Conservation (phyloP, 129 eudicot species). For the Saposhnikovia divaricata region DNA sequence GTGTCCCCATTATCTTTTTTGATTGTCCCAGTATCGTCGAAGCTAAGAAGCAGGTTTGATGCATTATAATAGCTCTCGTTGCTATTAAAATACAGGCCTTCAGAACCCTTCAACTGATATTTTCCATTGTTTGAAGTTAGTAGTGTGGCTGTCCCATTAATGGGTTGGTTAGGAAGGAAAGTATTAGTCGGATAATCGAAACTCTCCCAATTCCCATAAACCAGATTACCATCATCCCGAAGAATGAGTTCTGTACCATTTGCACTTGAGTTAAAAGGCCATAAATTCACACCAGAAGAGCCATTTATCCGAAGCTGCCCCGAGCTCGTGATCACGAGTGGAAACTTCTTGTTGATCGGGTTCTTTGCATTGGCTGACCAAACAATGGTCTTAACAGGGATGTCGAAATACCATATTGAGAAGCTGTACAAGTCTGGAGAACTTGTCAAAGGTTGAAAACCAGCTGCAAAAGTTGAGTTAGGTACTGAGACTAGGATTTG, state of each 20-base stretch:
- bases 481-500: slow-evolving; percentile 49
- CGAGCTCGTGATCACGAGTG: slow-evolving; percentile 36
- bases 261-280: slow-evolving; percentile 30
- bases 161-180: slow-evolving; percentile 41
- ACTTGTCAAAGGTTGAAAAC: slow-evolving; percentile 32
- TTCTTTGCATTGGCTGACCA: slow-evolving; percentile 59
- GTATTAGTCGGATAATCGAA: slow-evolving; percentile 59
- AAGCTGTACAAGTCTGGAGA: slow-evolving; percentile 40
- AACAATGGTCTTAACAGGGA: slow-evolving; percentile 21
- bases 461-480: slow-evolving; percentile 69
- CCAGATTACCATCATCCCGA: slow-evolving; percentile 39
- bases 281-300: slow-evolving; percentile 17
- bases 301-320: slow-evolving; percentile 52
- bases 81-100: slow-evolving; percentile 23
- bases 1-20: slow-evolving; percentile 12
- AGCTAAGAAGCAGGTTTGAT: slow-evolving; percentile 16
- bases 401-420: slow-evolving; percentile 53
- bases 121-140: slow-evolving; percentile 33
- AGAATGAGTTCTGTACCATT: slow-evolving; percentile 30
- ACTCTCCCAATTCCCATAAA: slow-evolving; percentile 52
- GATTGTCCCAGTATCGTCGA: slow-evolving; percentile 33
- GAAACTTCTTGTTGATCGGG: slow-evolving; percentile 34
- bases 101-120: slow-evolving; percentile 28
- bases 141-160: slow-evolving; percentile 23
- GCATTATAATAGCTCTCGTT: slow-evolving; percentile 24